A percentile compares a stretch with the other conserved stretches of the same genome.
Evolutionary conservation across 257 asterid species (phyloP).

Genomic region (Catharanthus roseus): DNA sequence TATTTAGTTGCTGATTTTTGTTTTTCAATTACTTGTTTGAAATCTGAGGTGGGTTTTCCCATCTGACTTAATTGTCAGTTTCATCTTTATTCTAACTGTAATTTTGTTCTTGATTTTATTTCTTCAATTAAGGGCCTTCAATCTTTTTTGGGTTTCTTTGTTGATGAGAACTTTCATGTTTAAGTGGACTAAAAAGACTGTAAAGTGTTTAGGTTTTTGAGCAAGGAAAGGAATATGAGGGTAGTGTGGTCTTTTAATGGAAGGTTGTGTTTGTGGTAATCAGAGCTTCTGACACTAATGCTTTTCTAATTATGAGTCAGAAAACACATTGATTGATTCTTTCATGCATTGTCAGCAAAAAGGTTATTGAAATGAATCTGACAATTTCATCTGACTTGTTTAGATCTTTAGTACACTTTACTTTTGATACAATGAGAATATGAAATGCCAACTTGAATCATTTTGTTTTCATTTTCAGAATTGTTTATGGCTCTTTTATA

Average conservation of each 20-base stretch:
- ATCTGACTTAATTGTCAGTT: not conserved
- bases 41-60: not conserved
- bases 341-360: constrained; percentile 24
- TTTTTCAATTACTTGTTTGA: too few species aligned
- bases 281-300: constrained; percentile 34
- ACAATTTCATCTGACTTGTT: constrained; percentile 18
- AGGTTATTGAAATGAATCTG: constrained; percentile 35
- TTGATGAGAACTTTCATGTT: not conserved
- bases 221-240: constrained; percentile 24
- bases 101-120: too few species aligned
- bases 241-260: constrained; percentile 37
- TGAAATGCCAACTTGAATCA: not conserved
- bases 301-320: constrained; percentile 41
- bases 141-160: constrained; percentile 4
- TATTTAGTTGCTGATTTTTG: not conserved
- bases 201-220: constrained; percentile 22
- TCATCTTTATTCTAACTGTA: not conserved
- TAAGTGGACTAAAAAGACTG: not conserved
- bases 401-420: constrained; percentile 20
- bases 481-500: constrained; percentile 18
- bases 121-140: too few species aligned
- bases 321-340: constrained; percentile 38
- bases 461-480: constrained; percentile 9
- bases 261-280: constrained; percentile 21
- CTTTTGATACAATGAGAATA: constrained; percentile 12